Base-by-base conservation (phyloP, 306 rosid genomes). In the Vigna reflexopilosa region DNA sequence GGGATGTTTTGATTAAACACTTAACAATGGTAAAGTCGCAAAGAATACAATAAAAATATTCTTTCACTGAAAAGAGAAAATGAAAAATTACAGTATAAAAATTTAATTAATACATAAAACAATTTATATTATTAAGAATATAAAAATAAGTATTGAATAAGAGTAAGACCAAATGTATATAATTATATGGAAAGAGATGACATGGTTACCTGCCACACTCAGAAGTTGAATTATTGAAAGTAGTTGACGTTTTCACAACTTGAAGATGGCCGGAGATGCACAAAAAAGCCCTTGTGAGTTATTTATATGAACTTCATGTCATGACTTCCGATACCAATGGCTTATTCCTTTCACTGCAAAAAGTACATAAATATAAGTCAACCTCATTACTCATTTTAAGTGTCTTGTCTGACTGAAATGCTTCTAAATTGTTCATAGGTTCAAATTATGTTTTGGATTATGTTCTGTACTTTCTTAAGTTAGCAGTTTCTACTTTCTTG, bases 221-320 rank as follows among this genome's bases (percentile, higher is more conserved):
- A 3, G 11, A 52, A 52, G 11, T 17, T 6, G 58, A 52, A n/a
- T 51, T 51, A 51, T 15, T 8, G 58, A 52, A 52, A n/a, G 10
- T 0, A 14, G 6, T 56, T 56, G 32, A 56, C 7, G 22, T 9
- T 54, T 19, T 28, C 59, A 17, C 6, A 57, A 57, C 36, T 57
- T 26, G 64, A 57, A 57, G 38, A 57, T 57, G 64, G 64, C 61
- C 7, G 6, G 19, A 19, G 26, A 13, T 19, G 30, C 64, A 24
- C 36, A 57, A 26, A 57, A 57, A 26, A 57, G 24, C 36, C 64
- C 36, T 4, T 26, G 64, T 57, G 64, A 57, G 64, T 57, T 57
- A n/a, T 56, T 9, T 9, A 10, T 56, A 72, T 77, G 17, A 14
- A 49, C 19, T 15, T 49, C 8, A 49, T 49, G 55, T 14, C 19